Evolutionary conservation across 2,329 filamentous ascomycete genomes (phyloP).

Genomic region (Pseudogymnoascus sp.): DNA sequence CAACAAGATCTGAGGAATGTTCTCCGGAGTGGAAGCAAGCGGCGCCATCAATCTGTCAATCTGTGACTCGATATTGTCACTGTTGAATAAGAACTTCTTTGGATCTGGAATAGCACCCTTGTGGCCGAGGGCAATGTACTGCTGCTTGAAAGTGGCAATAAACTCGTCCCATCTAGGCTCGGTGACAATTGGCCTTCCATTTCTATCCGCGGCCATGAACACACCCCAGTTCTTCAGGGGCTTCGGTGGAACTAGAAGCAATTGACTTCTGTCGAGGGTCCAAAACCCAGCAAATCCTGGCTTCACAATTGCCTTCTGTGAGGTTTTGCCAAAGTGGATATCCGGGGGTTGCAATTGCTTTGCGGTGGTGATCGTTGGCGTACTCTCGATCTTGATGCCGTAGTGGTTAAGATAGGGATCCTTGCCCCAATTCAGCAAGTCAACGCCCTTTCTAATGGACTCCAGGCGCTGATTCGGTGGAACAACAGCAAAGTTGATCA

Average conservation of each 20-base stretch:
- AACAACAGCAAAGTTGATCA: conserved; percentile 92
- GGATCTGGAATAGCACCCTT: conserved; percentile 29
- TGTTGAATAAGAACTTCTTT: conserved; percentile 2
- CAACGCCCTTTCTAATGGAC: conserved; percentile 61
- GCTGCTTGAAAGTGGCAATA: conserved; percentile 51
- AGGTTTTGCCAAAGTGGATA: not conserved
- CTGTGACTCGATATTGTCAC: not conserved
- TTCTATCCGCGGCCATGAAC: conserved; percentile 1
- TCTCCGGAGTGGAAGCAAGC: not conserved
- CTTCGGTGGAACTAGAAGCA: not conserved
- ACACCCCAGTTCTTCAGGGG: conserved; percentile 4
- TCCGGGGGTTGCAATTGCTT: not conserved
- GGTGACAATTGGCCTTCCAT: not conserved
- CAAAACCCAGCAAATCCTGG: conserved; percentile 1
- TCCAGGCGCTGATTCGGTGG: conserved; percentile 59
- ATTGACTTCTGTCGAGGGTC: not conserved
- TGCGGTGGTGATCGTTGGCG: conserved; percentile 23
- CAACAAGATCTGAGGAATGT: conserved; percentile 64
- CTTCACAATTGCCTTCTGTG: not conserved
- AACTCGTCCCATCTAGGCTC: conserved; percentile 33
- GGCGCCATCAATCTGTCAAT: not conserved
- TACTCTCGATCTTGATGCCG: conserved; percentile 57
- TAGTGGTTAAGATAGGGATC: conserved; percentile 68
- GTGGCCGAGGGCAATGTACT: conserved; percentile 56
- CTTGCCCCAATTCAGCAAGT: conserved; percentile 55